These are phyloP conservation scores for Aspergillus asperescens DNA, from an alignment of 495 filamentous ascomycete genomes.

Conservation along the genomic window DNA sequence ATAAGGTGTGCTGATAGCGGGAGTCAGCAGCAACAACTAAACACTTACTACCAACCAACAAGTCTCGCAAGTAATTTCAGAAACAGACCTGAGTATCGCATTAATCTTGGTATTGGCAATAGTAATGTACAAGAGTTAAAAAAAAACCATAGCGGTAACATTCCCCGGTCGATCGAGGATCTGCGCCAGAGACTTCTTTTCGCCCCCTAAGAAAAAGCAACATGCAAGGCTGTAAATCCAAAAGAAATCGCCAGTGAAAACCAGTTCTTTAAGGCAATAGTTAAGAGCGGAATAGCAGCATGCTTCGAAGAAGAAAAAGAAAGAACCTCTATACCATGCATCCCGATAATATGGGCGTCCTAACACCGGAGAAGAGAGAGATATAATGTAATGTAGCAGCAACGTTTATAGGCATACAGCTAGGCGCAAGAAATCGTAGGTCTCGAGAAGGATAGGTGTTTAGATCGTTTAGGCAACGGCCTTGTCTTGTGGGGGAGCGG, in stretches of 20 bases:
- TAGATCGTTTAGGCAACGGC: slow-evolving; percentile 35
- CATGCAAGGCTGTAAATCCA: slow-evolving; percentile 27
- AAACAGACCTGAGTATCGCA: slow-evolving; percentile 19
- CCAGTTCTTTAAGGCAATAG: slow-evolving; percentile 28
- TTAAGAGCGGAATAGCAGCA: slow-evolving; percentile 27
- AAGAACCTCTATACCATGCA: slow-evolving; percentile 43
- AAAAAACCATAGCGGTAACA: slow-evolving; percentile 10
- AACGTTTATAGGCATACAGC: slow-evolving; percentile 23
- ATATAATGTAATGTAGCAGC: slow-evolving; percentile 34
- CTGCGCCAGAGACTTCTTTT: slow-evolving; percentile 12
- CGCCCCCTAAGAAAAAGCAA: slow-evolving; percentile 12
- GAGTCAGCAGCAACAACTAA: background rate
- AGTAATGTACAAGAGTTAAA: slow-evolving; percentile 39
- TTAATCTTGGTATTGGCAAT: slow-evolving; percentile 37
- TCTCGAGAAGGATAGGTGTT: slow-evolving; percentile 11
- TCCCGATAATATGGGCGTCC: slow-evolving; percentile 37
- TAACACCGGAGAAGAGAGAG: slow-evolving; percentile 48
- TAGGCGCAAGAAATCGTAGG: slow-evolving; percentile 18
- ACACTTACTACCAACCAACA: background rate
- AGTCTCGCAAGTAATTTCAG: background rate
- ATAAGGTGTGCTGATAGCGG: too few relatives aligned
- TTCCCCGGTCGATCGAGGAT: slow-evolving; percentile 16
- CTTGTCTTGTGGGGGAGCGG: slow-evolving; percentile 39
- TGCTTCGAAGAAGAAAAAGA: slow-evolving; percentile 13
- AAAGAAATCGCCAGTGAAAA: slow-evolving; percentile 31